phyloP scores from a whole-genome alignment of 148 eudicot genomes.

The Rhododendron vialii region DNA sequence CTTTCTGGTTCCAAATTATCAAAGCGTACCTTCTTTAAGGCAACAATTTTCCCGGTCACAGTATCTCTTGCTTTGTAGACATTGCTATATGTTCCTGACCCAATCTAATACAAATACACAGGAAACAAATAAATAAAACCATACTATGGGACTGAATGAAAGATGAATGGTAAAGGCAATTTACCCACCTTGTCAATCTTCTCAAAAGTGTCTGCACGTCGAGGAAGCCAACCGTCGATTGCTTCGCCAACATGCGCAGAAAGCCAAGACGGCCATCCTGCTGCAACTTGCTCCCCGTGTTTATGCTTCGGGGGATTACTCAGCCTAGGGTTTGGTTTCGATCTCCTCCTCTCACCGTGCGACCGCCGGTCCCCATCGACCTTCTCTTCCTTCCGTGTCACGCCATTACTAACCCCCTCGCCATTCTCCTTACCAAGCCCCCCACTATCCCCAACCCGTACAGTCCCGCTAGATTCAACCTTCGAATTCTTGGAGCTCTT shows the following conservation, averaged over 20 bases:
- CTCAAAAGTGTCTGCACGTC: slow-evolving; percentile 60
- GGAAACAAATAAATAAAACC: background rate
- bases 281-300: slow-evolving; percentile 61
- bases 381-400: slow-evolving; percentile 34
- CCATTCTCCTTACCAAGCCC: slow-evolving; percentile 20
- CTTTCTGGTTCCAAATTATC: slow-evolving; percentile 96
- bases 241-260: slow-evolving; percentile 56
- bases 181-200: slow-evolving; percentile 52
- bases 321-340: slow-evolving; percentile 42
- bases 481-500: slow-evolving; percentile 17
- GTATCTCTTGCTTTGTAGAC: slow-evolving; percentile 94
- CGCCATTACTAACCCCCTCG: slow-evolving; percentile 13
- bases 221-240: slow-evolving; percentile 57
- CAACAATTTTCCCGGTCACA: slow-evolving; percentile 78
- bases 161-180: background rate
- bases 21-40: slow-evolving; percentile 85
- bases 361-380: slow-evolving; percentile 25
- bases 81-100: slow-evolving; percentile 95
- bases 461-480: slow-evolving; percentile 7
- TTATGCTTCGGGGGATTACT: slow-evolving; percentile 44
- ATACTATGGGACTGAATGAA: background rate
- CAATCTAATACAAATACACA: slow-evolving; percentile 45
- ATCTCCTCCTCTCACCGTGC: slow-evolving; percentile 39
- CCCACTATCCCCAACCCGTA: slow-evolving; percentile 3
- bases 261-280: slow-evolving; percentile 70